These are phyloP conservation scores for Metschnikowia aberdeeniae DNA, from an alignment of 805 yeast species.

Conservation along the genomic window DNA sequence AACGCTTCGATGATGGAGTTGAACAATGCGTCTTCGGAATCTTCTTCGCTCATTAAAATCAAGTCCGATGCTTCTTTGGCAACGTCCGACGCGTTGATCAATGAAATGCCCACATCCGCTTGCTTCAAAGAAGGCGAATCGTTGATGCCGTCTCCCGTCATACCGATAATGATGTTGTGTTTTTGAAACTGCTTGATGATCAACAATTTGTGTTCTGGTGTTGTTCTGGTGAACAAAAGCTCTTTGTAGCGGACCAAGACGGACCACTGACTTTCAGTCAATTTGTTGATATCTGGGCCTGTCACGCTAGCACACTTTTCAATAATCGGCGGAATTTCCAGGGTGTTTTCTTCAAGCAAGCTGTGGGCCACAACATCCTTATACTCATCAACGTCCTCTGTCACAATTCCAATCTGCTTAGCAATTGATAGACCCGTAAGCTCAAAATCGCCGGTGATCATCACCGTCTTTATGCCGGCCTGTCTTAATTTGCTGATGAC, in stretches of 20 bases:
- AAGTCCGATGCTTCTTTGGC: constrained; percentile 38
- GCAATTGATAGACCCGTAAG: constrained; percentile 50
- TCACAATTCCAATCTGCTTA: constrained; percentile 37
- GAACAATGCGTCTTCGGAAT: constrained; percentile 19
- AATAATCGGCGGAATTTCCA: constrained; percentile 7
- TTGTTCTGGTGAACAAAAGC: constrained; percentile 38
- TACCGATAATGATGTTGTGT: constrained; percentile 27
- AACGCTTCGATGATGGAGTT: constrained; percentile 32
- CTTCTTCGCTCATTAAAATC: constrained; percentile 19
- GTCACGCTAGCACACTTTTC: constrained; percentile 29
- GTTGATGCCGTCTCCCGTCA: constrained; percentile 36
- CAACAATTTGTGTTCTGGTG: constrained; percentile 50
- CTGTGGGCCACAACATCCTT: constrained; percentile 14
- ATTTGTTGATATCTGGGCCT: constrained; percentile 27
- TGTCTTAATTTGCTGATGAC: constrained; percentile 29
- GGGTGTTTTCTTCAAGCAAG: constrained; percentile 2
- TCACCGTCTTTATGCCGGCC: constrained; percentile 40
- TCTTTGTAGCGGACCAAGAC: constrained; percentile 27
- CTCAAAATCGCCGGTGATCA: constrained; percentile 54
- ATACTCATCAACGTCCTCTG: constrained; percentile 20
- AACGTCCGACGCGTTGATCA: constrained; percentile 29
- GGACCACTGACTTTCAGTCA: constrained; percentile 43
- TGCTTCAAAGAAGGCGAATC: constrained; percentile 35
- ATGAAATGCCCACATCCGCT: constrained; percentile 32
- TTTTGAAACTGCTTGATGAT: constrained; percentile 46